Percentiles rank a stretch among this genome's conserved stretches.
Evolutionary conservation across 306 rosid genomes (phyloP).

Genomic region (Abrus pulchellus): DNA sequence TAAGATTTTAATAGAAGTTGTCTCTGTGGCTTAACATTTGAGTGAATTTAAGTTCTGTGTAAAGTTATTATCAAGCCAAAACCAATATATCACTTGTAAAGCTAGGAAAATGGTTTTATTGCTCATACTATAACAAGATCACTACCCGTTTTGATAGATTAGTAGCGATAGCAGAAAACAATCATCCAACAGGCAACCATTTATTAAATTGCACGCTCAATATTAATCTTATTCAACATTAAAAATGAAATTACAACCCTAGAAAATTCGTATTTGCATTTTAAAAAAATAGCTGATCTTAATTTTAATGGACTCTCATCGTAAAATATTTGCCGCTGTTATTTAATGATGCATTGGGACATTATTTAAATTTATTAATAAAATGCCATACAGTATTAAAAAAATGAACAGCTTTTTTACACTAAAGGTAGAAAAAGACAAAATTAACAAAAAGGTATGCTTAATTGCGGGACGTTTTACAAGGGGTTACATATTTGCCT

Average conservation of each 20-base stretch:
- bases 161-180: neutral
- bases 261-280: neutral
- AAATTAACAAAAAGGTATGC: too few species aligned
- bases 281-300: neutral
- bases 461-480: too few species aligned
- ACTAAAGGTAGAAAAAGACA: too few species aligned
- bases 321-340: neutral
- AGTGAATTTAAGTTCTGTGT: constrained; percentile 19
- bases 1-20: neutral
- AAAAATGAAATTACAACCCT: neutral
- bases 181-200: constrained; percentile 2
- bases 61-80: constrained; percentile 30
- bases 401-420: too few species aligned
- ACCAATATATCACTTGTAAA: neutral
- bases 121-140: neutral
- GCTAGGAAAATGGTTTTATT: neutral
- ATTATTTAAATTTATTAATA: neutral
- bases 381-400: too few species aligned
- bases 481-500: too few species aligned
- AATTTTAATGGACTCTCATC: neutral
- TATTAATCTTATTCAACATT: neutral
- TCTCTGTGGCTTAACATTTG: constrained; percentile 4
- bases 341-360: neutral
- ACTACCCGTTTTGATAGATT: constrained; percentile 1
- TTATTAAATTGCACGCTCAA: neutral